A percentile compares a stretch with the other conserved stretches of the same genome.
Evolutionary conservation across 2,329 filamentous ascomycete genomes (phyloP).

Genomic region (Pseudomassariella vexata): DNA sequence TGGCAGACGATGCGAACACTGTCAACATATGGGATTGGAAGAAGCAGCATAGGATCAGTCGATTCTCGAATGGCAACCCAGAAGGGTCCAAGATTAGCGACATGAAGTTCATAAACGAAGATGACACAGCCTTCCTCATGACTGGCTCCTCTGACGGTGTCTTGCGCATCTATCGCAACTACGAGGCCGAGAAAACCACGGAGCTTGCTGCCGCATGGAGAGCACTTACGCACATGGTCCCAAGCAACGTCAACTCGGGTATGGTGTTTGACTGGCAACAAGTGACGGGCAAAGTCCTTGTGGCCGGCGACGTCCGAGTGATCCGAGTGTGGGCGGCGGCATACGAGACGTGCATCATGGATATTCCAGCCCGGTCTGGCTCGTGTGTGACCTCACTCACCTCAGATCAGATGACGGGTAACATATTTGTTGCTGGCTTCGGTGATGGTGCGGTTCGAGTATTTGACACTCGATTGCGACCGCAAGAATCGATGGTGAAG

Average conservation of each 20-base stretch:
- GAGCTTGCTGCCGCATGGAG: conserved; percentile 89
- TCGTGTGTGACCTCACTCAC: conserved; percentile 95
- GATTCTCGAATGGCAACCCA: conserved; percentile 93
- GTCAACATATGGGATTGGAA: conserved; percentile 94
- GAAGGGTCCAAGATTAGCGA: conserved; percentile 88
- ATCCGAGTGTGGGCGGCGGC: conserved; percentile 96
- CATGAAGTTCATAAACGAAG: conserved; percentile 96
- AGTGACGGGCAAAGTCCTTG: conserved; percentile 89
- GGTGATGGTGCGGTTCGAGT: conserved; percentile 92
- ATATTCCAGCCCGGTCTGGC: conserved; percentile 90
- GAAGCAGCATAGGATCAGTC: conserved; percentile 64
- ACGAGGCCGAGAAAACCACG: conserved; percentile 69
- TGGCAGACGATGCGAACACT: conserved; percentile 88
- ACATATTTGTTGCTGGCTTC: conserved; percentile 93
- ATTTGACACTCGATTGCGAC: conserved; percentile 81
- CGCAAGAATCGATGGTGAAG: conserved; percentile 87
- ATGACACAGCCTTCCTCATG: conserved; percentile 91
- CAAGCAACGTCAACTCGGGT: conserved; percentile 88
- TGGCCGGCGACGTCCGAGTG: conserved; percentile 91
- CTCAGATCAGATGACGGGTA: conserved; percentile 95
- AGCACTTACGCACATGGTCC: conserved; percentile 87
- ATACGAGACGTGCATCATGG: conserved; percentile 84
- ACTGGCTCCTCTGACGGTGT: conserved; percentile 94
- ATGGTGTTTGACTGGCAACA: conserved; percentile 99
- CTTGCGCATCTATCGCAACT: conserved; percentile 87